These are phyloP conservation scores for Plasmodium vinckei DNA, from an alignment of 169 alveolate species.

Conservation along the genomic window DNA sequence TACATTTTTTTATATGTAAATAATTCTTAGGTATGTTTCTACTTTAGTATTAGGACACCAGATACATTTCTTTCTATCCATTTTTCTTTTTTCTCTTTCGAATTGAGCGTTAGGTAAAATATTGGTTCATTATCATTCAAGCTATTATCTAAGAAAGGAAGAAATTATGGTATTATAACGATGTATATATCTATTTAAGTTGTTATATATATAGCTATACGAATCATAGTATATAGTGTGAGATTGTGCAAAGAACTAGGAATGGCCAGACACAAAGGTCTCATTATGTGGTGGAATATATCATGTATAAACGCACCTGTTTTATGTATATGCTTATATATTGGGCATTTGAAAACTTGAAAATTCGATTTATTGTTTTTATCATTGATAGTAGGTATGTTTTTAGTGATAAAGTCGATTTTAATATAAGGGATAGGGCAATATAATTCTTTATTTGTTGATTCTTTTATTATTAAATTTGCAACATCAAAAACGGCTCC, in stretches of 20 bases:
- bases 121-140: conserved; percentile 40
- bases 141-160: conserved; percentile 6
- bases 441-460: conserved; percentile 40
- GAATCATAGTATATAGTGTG: not conserved
- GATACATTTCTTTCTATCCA: conserved; percentile 70
- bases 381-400: conserved; percentile 7
- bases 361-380: conserved; percentile 2
- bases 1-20: not conserved
- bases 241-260: not conserved
- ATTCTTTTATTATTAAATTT: conserved; percentile 46
- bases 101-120: conserved; percentile 61
- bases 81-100: conserved; percentile 62
- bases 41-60: conserved; percentile 53
- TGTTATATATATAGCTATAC: not conserved
- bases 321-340: conserved; percentile 62
- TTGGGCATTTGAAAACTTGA: conserved; percentile 64
- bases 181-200: not conserved
- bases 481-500: conserved; percentile 65
- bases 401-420: conserved; percentile 34
- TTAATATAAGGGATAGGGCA: conserved; percentile 69
- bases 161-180: not conserved
- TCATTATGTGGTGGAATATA: no score
- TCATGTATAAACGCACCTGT: conserved; percentile 9
- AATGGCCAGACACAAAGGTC: no score
- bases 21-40: not conserved